Evolutionary conservation across 2,329 filamentous ascomycete genomes (phyloP), one percentile per base, ranked within the genome.

Genomic region (Thielaviopsis musarum): DNA sequence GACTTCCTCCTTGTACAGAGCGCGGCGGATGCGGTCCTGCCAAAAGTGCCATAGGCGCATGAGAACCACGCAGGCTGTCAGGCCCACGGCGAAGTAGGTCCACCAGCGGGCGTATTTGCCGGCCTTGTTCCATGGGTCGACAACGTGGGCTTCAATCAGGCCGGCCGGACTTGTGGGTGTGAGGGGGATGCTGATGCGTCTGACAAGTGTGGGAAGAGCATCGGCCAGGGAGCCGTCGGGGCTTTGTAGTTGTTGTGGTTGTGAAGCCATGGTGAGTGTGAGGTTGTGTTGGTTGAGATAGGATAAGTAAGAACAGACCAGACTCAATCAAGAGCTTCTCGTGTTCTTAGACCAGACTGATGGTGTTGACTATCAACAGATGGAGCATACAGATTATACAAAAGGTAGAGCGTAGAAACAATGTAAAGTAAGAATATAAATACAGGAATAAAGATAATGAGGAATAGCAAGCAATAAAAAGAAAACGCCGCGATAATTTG

Each of bases 11-110:
- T 94, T 91, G 73, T 93, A 88, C 62, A 93, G 81, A 63, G 89
- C 91, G 65, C 91, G 87, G 65, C 91, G 82, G 64, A 95, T 88
- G 73, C 93, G 94, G 74, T 96, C 91, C 66, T 91, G 89, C 85
- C 89, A 95, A 65, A 86, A 84, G 70, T 95, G 87, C 77, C 91
- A 95, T 68, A 87, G 77, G 64, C 89, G 83, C 68, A 91, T 75
- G 12, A 85, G 66, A 12, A 86, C 73, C 4, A 91, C 83, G 58
- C 81, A 66, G 28, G 79, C 77, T 64, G 91, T 77, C 62, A 96
- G 70, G 56, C 84, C 81, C 55, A 94, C 70, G 57, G 86, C 83
- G 67, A 95, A 94, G 71, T 94, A 95, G 15, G 91, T 88, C 83
- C 89, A 95, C 60, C 85, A 88, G 57, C 88, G 73, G 1, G 79